These are phyloP conservation scores for Wickerhamomyces strasburgensis DNA, from an alignment of 805 yeast species.

Conservation along the genomic window DNA sequence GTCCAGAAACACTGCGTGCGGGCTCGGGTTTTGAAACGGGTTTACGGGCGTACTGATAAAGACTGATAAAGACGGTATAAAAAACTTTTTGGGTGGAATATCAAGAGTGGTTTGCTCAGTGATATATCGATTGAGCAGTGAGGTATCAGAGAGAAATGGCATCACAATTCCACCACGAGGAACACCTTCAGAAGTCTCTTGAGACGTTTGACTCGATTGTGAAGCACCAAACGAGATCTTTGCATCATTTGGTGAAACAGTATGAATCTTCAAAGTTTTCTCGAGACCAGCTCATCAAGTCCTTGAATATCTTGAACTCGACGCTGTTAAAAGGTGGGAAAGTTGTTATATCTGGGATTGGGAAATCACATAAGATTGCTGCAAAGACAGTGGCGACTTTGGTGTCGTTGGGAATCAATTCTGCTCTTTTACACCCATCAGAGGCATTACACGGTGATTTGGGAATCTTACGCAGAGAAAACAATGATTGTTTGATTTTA, in stretches of 20 bases:
- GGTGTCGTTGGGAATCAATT: constrained; percentile 68
- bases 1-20: too few relatives aligned
- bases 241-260: constrained; percentile 39
- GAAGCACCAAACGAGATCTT: constrained; percentile 42
- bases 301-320: constrained; percentile 36
- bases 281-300: constrained; percentile 37
- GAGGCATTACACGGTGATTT: constrained; percentile 91
- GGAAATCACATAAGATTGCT: constrained; percentile 79
- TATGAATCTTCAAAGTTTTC: constrained; percentile 42
- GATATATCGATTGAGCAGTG: too few relatives aligned
- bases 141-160: background rate
- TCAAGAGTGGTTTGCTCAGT: too few relatives aligned
- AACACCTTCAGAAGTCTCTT: constrained; percentile 22
- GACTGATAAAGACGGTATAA: too few relatives aligned
- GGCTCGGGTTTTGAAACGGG: too few relatives aligned
- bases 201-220: constrained; percentile 37
- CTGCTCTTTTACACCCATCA: constrained; percentile 69
- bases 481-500: constrained; percentile 54
- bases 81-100: too few relatives aligned
- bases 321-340: constrained; percentile 51
- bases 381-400: constrained; percentile 75
- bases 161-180: constrained; percentile 14
- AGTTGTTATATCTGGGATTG: constrained; percentile 75
- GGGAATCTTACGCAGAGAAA: constrained; percentile 56
- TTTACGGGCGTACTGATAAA: too few relatives aligned